Evolutionary conservation across 2,329 filamentous ascomycete genomes (phyloP), one percentile per base, ranked within the genome.

Genomic region (Apiospora sp.): DNA sequence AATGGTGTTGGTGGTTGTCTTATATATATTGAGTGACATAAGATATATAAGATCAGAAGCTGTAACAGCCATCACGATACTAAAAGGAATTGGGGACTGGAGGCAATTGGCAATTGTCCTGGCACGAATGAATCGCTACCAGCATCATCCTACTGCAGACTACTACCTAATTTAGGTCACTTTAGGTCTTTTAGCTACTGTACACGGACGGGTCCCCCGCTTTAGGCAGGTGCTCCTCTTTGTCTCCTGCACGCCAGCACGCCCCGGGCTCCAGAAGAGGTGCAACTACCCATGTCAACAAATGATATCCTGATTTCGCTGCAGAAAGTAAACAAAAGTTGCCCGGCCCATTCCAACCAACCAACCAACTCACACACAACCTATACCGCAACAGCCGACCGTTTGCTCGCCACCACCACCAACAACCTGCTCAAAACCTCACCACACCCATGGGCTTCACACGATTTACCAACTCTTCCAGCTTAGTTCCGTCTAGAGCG

Each of bases 251-350:
- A 41, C 37, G 51, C 46, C 46, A n/a, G 46, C 46, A 41, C 37
- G 51, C 51, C 51, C 51, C 51, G 51, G 51, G 24, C 24, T 4
- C 51, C 7, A 49, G 19, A n/a, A 22, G 46, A 49, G 46, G 44
- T 10, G 22, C 44, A 13, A 8, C 27, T 58, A 34, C 27, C 54
- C 54, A n/a, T 61, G 54, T 61, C 54, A 61, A 61, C 54, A 61
- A 61, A 61, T 37, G 54, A 61, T n/a, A n/a, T n/a, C n/a, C n/a
- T n/a, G 54, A 30, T 61, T 14, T 34, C 51, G 30, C 54, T 58
- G 54, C 30, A 61, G 54, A 61, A 61, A 61, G 54, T 61, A 61
- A 61, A 61, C 54, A 61, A 61, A 61, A 37, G 30, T 61, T 37
- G 54, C 19, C 54, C 54, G 54, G 22, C 30, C 34, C 54, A 19